Evolutionary conservation across 1,139 yeast genomes (phyloP).

Genomic region (Candida dubliniensis): DNA sequence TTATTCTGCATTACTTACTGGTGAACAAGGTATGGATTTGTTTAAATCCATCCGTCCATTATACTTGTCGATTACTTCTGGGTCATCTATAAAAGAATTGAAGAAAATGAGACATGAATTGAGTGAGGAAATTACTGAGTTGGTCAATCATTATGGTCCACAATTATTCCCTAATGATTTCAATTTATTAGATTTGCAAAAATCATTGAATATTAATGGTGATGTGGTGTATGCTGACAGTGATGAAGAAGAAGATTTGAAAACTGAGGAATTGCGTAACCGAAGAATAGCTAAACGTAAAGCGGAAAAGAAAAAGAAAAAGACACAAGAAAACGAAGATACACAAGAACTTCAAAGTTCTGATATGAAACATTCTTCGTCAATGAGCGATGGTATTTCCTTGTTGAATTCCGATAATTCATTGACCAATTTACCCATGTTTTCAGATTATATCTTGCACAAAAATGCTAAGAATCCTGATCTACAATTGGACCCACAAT

Average conservation of each 20-base stretch:
- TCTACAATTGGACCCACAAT: conserved; percentile 26
- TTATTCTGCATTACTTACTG: conserved; percentile 83
- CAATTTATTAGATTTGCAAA: conserved; percentile 40
- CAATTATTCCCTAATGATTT: conserved; percentile 48
- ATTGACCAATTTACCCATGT: conserved; percentile 56
- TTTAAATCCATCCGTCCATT: conserved; percentile 82
- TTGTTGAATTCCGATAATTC: conserved; percentile 54
- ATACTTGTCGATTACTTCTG: conserved; percentile 61
- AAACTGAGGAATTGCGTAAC: conserved; percentile 53
- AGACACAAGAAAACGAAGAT: conserved; percentile 4
- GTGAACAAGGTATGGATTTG: conserved; percentile 91
- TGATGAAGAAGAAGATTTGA: conserved; percentile 57
- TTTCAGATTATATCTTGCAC: conserved; percentile 47
- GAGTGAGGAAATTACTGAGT: conserved; percentile 43
- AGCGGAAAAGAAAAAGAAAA: conserved; percentile 22
- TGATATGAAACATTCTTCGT: conserved; percentile 28
- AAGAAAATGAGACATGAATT: conserved; percentile 42
- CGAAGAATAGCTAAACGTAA: conserved; percentile 37
- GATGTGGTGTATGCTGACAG: conserved; percentile 36
- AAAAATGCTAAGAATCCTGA: conserved; percentile 31
- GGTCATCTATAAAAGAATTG: conserved; percentile 57
- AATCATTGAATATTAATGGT: conserved; percentile 28
- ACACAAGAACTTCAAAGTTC: conserved; percentile 1
- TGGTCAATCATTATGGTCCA: conserved; percentile 48
- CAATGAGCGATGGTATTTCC: conserved; percentile 54